Evolutionary conservation across 352 stramenopile genomes (phyloP).

Genomic region (Phytopythium delawarense): DNA sequence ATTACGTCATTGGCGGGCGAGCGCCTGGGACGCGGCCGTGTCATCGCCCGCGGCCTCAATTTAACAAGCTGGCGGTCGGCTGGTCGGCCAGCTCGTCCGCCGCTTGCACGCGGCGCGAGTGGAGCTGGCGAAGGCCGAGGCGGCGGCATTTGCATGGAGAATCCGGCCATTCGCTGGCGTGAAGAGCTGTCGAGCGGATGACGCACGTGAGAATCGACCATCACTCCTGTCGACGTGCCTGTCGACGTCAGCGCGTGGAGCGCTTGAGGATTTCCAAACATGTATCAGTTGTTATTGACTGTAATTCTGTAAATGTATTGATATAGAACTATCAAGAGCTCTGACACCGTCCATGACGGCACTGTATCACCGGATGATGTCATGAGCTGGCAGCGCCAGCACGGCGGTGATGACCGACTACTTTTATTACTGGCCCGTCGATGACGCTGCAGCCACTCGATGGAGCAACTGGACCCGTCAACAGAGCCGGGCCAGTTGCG

Average conservation of each 20-base stretch:
- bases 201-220: constrained; percentile 3
- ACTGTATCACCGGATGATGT: constrained; percentile 5
- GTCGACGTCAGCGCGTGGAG: background rate
- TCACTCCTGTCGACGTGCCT: constrained; percentile 1
- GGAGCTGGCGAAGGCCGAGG: background rate
- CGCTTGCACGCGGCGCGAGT: background rate
- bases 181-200: background rate
- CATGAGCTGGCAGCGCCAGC: background rate
- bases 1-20: constrained; percentile 4
- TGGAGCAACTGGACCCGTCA: background rate
- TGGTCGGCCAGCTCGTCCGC: background rate
- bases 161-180: background rate
- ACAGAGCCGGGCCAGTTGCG: constrained; percentile 1
- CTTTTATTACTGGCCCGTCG: constrained; percentile 2
- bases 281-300: background rate
- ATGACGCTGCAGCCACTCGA: background rate
- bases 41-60: background rate
- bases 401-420: background rate
- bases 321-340: background rate
- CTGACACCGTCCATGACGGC: background rate
- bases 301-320: background rate
- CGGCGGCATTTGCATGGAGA: background rate
- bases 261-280: background rate
- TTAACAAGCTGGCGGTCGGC: background rate
- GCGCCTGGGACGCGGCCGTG: background rate